These are phyloP conservation scores for Mucor racemosus DNA, from an alignment of 371 early-diverging fungal genomes.

Conservation along the genomic window DNA sequence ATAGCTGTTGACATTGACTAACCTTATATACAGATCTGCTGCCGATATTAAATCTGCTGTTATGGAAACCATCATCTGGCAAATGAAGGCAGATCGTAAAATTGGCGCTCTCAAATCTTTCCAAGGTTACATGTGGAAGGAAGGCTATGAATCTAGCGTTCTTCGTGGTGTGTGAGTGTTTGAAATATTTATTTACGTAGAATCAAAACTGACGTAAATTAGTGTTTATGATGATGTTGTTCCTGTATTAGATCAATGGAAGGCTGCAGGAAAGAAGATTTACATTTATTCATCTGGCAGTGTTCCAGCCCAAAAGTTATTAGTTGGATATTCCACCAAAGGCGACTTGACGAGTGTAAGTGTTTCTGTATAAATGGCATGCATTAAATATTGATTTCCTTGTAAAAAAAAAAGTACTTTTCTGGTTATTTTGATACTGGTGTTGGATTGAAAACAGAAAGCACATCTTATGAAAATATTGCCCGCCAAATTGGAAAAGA, in stretches of 20 bases:
- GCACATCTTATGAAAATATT: constrained; percentile 74
- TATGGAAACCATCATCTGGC: constrained; percentile 75
- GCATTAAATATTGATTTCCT: too few relatives aligned
- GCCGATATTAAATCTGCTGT: constrained; percentile 66
- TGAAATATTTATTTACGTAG: neutral
- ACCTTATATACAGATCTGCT: constrained; percentile 29
- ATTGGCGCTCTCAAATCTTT: constrained; percentile 88
- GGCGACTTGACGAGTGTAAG: constrained; percentile 80
- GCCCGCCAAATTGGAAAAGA: constrained; percentile 64
- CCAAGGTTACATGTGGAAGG: constrained; percentile 95
- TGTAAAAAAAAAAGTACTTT: constrained; percentile 56
- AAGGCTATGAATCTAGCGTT: constrained; percentile 79
- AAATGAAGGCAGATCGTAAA: constrained; percentile 86
- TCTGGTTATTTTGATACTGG: constrained; percentile 90
- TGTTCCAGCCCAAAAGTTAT: constrained; percentile 88
- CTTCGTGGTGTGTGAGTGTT: constrained; percentile 76
- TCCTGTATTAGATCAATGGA: constrained; percentile 75
- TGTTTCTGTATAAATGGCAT: neutral
- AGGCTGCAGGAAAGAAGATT: constrained; percentile 59
- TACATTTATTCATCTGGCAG: constrained; percentile 96
- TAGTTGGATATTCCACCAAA: constrained; percentile 81
- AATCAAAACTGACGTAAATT: neutral
- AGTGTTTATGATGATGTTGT: constrained; percentile 89
- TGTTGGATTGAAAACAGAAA: constrained; percentile 78
- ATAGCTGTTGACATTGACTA: neutral